Conservation (phyloP, 2,329 filamentous ascomycete genomes). For the Apiospora aurea region DNA sequence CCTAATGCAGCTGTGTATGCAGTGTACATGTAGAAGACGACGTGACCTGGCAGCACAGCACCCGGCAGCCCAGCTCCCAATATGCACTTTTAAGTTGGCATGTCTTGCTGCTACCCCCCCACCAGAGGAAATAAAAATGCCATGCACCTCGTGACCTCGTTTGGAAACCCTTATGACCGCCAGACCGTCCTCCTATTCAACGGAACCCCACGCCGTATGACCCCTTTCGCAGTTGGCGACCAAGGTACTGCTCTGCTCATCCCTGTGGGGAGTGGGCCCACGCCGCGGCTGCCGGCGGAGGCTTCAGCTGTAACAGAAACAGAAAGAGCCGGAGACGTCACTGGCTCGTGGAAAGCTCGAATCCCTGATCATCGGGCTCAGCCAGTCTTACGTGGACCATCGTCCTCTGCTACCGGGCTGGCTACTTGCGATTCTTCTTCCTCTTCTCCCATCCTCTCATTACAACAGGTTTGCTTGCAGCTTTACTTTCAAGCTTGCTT, state of each 20-base stretch:
- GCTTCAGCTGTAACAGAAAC: constrained; percentile 17
- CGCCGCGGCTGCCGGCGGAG: constrained; percentile 13
- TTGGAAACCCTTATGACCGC: constrained; percentile 2
- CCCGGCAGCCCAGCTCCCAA: background rate
- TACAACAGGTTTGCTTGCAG: constrained; percentile 9
- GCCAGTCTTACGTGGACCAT: constrained; percentile 7
- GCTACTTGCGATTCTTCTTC: background rate
- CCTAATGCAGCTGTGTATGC: constrained; percentile 17
- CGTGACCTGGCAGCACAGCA: background rate
- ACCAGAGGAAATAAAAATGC: background rate
- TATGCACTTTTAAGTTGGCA: constrained; percentile 13
- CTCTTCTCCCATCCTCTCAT: background rate
- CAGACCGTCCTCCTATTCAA: constrained; percentile 1
- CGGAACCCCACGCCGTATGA: constrained; percentile 8
- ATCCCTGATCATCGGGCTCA: constrained; percentile 11
- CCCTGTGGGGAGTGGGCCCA: constrained; percentile 15
- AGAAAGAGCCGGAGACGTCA: constrained; percentile 15
- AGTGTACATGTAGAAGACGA: background rate
- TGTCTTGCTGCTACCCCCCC: background rate
- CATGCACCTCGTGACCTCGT: constrained; percentile 3
- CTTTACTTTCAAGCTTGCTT: background rate
- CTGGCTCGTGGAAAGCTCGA: constrained; percentile 11
- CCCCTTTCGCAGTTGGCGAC: background rate
- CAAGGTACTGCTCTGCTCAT: constrained; percentile 8
- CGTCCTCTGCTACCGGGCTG: background rate